Evolutionary conservation across 108 stramenopile species (phyloP), one percentile per base, ranked within the genome.

Genomic region (Phaeodactylum tricornutum): DNA sequence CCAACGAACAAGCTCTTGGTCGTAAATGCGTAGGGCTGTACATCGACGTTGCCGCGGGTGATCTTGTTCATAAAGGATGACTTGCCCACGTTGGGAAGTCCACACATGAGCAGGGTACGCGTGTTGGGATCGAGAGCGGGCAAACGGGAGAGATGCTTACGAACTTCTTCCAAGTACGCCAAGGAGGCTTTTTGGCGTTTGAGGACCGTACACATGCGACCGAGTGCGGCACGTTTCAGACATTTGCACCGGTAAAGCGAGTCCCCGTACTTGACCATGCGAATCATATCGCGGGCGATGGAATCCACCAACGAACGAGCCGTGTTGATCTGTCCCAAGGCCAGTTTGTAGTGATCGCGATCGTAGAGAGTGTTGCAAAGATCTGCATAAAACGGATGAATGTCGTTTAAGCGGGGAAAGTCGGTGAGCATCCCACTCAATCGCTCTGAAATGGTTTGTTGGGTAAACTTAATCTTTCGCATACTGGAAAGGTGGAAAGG

Each of bases 371-470:
- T 96, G 76, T 97, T 97, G 50, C 95, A 94, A 27, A 99, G 86
- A 71, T 99, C 98, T n/a, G 93, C 91, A 66, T 97, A 97, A 64
- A 99, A 99, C 15, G 98, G 98, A 62, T 99, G 98, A 52, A 99
- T 93, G 67, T 99, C 98, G 36, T 93, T 94, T 14, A 99, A 83
- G 39, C 96, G 87, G 40, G 98, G 98, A 57, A 99, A 99, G 60
- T 98, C 95, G 16, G 73, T 69, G 43, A 99, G 65, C 52, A 98
- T 96, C 28, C 54, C 55, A 6, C 87, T 82, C 15, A 99, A 77
- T 14, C 93, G 63, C 52, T 98, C 97, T 23, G 80, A 74, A 46
- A 96, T 92, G 29, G 90, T 96, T 71, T 97, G 93, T 58, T 96
- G 94, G 21, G 97, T 96, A 74, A 97, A 98, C 57, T 97, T 97